Evolutionary conservation across 2,329 filamentous ascomycete genomes (phyloP).

Genomic region (Pseudopithomyces chartarum): DNA sequence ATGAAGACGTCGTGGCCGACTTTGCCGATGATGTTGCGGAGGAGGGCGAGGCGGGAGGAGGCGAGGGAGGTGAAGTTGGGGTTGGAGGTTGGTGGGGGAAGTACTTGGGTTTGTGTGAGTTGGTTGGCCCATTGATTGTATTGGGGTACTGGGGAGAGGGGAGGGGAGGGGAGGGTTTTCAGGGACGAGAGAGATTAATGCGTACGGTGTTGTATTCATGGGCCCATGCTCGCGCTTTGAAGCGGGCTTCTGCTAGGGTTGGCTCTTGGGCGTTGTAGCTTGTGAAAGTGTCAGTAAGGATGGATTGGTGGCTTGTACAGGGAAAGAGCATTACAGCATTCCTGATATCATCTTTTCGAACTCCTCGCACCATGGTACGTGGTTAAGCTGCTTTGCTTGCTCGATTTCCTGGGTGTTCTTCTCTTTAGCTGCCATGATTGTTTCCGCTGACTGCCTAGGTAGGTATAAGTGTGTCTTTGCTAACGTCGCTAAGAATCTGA

Average conservation of each 20-base stretch:
- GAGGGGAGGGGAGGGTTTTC: not conserved
- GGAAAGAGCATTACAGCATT: slow-evolving; percentile 60
- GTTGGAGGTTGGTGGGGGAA: slow-evolving; percentile 27
- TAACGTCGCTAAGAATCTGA: too few species aligned
- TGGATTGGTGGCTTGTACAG: not conserved
- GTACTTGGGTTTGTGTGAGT: slow-evolving; percentile 38
- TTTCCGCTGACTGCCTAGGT: too few species aligned
- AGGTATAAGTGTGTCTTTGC: too few species aligned
- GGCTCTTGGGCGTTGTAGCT: slow-evolving; percentile 59
- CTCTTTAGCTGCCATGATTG: slow-evolving; percentile 43
- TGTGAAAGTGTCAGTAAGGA: not conserved
- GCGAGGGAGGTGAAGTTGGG: slow-evolving; percentile 32
- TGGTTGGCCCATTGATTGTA: too few species aligned
- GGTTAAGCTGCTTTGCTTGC: slow-evolving; percentile 54
- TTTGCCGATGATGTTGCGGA: slow-evolving; percentile 38
- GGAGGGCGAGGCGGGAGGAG: slow-evolving; percentile 27
- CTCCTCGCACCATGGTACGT: slow-evolving; percentile 63
- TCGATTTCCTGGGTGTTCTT: slow-evolving; percentile 53
- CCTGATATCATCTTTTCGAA: slow-evolving; percentile 70
- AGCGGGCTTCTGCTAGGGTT: slow-evolving; percentile 57
- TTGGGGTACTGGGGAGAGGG: not conserved
- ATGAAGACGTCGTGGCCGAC: slow-evolving; percentile 52
- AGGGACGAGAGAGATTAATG: too few species aligned
- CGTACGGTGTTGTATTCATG: slow-evolving; percentile 59
- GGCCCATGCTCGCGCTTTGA: slow-evolving; percentile 60